These are phyloP conservation scores for Fusarium keratoplasticum DNA, from an alignment of 2,329 filamentous ascomycete genomes.

Conservation along the genomic window DNA sequence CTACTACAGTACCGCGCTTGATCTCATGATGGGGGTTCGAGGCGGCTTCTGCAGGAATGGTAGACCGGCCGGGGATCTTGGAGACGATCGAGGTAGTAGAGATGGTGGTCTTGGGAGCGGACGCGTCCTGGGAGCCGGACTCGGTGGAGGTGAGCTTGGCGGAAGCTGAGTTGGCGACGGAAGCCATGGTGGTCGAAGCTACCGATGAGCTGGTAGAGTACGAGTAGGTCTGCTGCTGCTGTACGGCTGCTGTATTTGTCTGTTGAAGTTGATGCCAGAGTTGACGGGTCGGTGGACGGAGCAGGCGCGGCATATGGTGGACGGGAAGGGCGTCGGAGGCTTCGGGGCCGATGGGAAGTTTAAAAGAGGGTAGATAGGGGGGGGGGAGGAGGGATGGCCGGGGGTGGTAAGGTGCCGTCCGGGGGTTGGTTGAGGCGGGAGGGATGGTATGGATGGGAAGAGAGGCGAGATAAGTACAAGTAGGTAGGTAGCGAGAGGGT, in stretches of 20 bases:
- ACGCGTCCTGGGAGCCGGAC: conserved; percentile 24
- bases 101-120: conserved; percentile 12
- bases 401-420: conserved; percentile 7
- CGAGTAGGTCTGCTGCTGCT: conserved; percentile 7
- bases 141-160: conserved; percentile 27
- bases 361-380: conserved; percentile 16
- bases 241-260: not conserved
- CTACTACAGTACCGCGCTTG: conserved; percentile 52
- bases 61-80: conserved; percentile 49
- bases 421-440: not conserved
- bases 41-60: conserved; percentile 56
- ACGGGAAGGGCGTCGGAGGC: conserved; percentile 14
- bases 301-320: conserved; percentile 40
- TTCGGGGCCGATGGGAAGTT: conserved; percentile 6
- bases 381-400: conserved; percentile 8
- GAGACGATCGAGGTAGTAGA: conserved; percentile 46
- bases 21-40: conserved; percentile 62
- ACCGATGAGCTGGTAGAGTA: conserved; percentile 27
- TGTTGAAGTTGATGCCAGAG: conserved; percentile 30
- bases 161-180: conserved; percentile 26
- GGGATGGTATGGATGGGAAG: not conserved
- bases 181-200: conserved; percentile 34
- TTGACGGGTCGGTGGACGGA: conserved; percentile 31
- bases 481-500: not conserved
- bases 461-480: not conserved